Base-by-base conservation (phyloP, 371 early-diverging fungal genomes). In the Lichtheimia hyalospora region DNA sequence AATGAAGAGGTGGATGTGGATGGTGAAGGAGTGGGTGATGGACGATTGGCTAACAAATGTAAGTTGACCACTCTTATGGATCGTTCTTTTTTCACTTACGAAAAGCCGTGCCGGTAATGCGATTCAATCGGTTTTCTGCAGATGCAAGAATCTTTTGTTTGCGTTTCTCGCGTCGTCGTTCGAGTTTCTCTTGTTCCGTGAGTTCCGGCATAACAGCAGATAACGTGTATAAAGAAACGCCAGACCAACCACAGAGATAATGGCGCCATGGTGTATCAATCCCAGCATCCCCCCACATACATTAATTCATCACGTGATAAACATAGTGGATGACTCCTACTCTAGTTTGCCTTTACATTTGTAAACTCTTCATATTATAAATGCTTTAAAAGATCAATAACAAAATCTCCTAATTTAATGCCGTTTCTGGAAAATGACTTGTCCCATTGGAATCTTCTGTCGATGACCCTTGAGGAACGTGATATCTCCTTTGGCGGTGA, bases 71-170 rank as follows among this genome's bases (percentile, higher is more conserved):
- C 57, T 20, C 27, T 23, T 54, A n/a, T 13, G 39, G 40, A 18
- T 56, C 23, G 20, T 44, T n/a, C 1, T 54, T 49, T 49, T 23
- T 18, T 13, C 39, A 62, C 61, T 68, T 71, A 75, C 79, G 70
- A 59, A 68, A 68, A 39, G 73, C 75, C 13, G 81, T 84, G 48
- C 79, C 79, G 12, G 85, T 86, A 52, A 86, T 86, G 50, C 77
- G 76, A 63, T 69, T 77, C 44, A 86, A 53, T 43, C 87, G 64
- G 62, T 83, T 81, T 44, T 74, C 78, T 25, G 84, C 87, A 16
- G 81, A 80, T 5, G 83, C 82, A 25, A 84, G 68, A 52, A 86
- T 86, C 55, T 70, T 73, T 66, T 82, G 80, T 57, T 86, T 84
- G 21, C 87, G 73, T 52, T 77, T 76, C 44, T 83, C 79, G 27